Base-by-base conservation (phyloP, 2,329 filamentous ascomycete genomes). In the Aureobasidium sp. region DNA sequence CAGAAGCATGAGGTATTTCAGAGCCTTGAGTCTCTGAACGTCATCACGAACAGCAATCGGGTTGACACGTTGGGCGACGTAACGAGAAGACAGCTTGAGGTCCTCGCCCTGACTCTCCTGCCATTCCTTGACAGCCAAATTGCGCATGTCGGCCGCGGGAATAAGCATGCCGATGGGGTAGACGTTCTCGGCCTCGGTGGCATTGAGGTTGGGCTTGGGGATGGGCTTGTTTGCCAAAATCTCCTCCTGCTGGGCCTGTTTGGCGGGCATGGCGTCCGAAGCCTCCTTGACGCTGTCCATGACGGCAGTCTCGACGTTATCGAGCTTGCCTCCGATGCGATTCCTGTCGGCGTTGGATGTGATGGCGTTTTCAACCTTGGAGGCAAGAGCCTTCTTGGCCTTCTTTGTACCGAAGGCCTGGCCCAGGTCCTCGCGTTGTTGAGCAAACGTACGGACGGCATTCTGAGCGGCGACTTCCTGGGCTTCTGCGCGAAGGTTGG, bases 331-430 rank as follows among this genome's bases (percentile, higher is more conserved):
- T 4, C 47, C 59, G 37, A 76, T 75, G 29, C 79, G 75, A 39
- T 76, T 75, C n/a, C 78, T 73, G 70, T 75, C 69, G 73, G 72
- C 68, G 44, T 60, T 63, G 34, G 67, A 64, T 39, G 70, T 76
- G 67, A 93, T 90, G 20, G 88, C 87, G 70, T 92, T 91, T 68
- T 89, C 81, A 2, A 85, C 85, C 66, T 83, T 80, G 62, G 86
- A 83, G 31, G 82, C 80, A 67, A 94, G 85, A 1, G 85, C 87
- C 76, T 92, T 93, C 79, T 87, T 88, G 25, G 90, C 88, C 76
- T 92, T 93, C 78, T 90, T 91, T 29, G 89, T 93, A 72, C 90
- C 90, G 70, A 95, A 95, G 36, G 87, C 85, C 68, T 89, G 82
- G 44, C 88, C 89, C 14, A 95, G 84, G 2, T 87, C 84, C 68